phyloP scores from a whole-genome alignment of 371 early-diverging fungal species.

The Zychaea mexicana region DNA sequence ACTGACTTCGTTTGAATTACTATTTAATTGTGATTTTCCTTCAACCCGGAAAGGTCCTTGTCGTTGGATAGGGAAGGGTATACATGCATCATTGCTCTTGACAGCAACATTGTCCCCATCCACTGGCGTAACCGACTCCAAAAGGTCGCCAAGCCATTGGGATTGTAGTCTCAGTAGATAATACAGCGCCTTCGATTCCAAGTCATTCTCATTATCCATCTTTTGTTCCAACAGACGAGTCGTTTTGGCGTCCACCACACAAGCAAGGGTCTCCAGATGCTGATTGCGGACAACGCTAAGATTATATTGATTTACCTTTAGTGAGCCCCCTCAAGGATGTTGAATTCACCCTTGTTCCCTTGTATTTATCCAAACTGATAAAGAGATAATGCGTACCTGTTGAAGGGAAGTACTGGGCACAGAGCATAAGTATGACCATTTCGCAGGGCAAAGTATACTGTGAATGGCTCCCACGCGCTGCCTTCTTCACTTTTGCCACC shows the following conservation, averaged over 20 bases:
- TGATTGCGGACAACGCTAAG: conserved; percentile 29
- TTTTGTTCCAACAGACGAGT: conserved; percentile 16
- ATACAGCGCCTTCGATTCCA: conserved; percentile 14
- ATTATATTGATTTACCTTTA: not conserved
- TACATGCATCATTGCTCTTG: conserved; percentile 10
- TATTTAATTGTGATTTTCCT: not conserved
- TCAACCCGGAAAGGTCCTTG: conserved; percentile 44
- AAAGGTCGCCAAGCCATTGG: conserved; percentile 34
- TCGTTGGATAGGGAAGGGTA: conserved; percentile 24
- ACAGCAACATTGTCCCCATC: conserved; percentile 23
- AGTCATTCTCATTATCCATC: not conserved
- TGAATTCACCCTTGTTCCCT: not conserved
- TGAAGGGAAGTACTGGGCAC: conserved; percentile 45
- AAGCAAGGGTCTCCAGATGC: conserved; percentile 39
- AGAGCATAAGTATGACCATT: conserved; percentile 45
- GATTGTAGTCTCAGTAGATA: conserved; percentile 35
- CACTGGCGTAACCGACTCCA: conserved; percentile 18
- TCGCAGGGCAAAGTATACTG: conserved; percentile 42
- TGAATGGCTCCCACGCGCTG: conserved; percentile 48
- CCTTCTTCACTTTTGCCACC: conserved; percentile 33
- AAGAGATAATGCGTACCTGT: conserved; percentile 23
- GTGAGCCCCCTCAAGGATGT: not conserved
- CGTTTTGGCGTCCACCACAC: conserved; percentile 32
- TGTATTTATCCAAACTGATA: not conserved
- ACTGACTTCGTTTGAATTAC: conserved; percentile 13